A percentile compares a stretch with the other conserved stretches of the same genome.
These are phyloP conservation scores for Quercus aquifolioides DNA, from an alignment of 306 rosid genomes.

Conservation along the genomic window DNA sequence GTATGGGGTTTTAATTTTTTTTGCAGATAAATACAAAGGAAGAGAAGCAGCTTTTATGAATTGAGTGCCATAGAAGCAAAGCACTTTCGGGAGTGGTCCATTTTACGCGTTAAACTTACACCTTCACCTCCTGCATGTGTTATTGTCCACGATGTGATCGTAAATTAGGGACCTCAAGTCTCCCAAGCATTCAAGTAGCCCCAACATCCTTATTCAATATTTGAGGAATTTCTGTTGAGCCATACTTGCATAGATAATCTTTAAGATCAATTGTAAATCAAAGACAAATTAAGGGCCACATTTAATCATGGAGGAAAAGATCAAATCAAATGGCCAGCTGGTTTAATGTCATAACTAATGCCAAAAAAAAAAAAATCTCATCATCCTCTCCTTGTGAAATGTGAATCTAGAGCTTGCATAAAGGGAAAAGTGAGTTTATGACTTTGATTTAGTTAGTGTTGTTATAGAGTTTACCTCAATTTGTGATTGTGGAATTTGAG, in stretches of 20 bases:
- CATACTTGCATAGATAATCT: background rate
- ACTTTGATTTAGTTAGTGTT: background rate
- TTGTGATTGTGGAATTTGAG: too few species aligned
- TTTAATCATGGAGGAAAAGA: background rate
- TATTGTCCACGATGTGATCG: background rate
- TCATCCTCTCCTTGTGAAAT: background rate
- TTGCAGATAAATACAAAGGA: background rate
- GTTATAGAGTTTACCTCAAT: too few species aligned
- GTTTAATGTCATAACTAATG: background rate
- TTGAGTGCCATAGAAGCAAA: slow-evolving; percentile 21
- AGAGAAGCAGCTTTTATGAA: background rate
- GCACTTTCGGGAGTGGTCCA: slow-evolving; percentile 26
- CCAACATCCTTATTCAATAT: background rate
- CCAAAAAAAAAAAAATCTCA: background rate
- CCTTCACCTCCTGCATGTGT: background rate
- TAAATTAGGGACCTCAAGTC: background rate
- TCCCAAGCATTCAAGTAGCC: background rate
- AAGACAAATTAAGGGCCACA: background rate
- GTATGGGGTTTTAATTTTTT: background rate
- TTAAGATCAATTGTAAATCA: background rate
- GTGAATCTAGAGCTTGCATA: too few species aligned
- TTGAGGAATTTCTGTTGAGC: too few species aligned
- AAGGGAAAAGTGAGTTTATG: background rate
- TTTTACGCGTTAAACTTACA: background rate
- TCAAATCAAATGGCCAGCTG: background rate